These are phyloP conservation scores for Hibiscus mutabilis DNA, from an alignment of 345 rosid species.

Conservation along the genomic window DNA sequence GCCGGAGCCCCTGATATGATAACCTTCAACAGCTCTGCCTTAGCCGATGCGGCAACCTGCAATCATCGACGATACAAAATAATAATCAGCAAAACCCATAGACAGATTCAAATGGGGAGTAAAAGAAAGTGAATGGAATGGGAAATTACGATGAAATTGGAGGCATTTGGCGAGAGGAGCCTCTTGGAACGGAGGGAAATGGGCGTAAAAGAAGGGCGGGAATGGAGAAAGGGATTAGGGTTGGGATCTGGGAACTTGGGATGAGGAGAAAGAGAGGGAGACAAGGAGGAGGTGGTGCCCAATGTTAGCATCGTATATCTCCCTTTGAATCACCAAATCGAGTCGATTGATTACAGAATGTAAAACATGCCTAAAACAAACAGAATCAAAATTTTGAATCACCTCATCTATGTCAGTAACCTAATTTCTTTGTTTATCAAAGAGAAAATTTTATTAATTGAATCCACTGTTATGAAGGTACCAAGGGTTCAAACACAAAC, in stretches of 20 bases:
- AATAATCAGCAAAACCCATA: background rate
- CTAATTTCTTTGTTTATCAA: too few species aligned
- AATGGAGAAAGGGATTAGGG: background rate
- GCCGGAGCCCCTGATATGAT: slow-evolving; percentile 99
- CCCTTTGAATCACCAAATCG: background rate
- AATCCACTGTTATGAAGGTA: too few species aligned
- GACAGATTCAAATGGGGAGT: background rate
- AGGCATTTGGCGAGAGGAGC: background rate
- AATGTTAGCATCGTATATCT: slow-evolving; percentile 11
- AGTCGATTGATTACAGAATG: too few species aligned
- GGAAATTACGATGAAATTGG: slow-evolving; percentile 23
- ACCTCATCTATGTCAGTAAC: too few species aligned
- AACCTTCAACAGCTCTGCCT: slow-evolving; percentile 49
- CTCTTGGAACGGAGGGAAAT: slow-evolving; percentile 15
- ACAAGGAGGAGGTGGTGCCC: slow-evolving; percentile 13
- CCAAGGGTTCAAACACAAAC: too few species aligned
- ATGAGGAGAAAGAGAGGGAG: slow-evolving; percentile 9
- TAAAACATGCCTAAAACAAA: too few species aligned
- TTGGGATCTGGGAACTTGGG: background rate
- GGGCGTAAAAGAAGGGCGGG: slow-evolving; percentile 12
- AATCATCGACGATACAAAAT: background rate
- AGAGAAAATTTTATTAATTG: too few species aligned
- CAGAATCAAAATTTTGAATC: too few species aligned
- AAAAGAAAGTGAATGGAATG: background rate
- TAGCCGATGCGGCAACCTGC: slow-evolving; percentile 27